Evolutionary conservation across 345 rosid genomes (phyloP).

Genomic region (Citrus inodora): DNA sequence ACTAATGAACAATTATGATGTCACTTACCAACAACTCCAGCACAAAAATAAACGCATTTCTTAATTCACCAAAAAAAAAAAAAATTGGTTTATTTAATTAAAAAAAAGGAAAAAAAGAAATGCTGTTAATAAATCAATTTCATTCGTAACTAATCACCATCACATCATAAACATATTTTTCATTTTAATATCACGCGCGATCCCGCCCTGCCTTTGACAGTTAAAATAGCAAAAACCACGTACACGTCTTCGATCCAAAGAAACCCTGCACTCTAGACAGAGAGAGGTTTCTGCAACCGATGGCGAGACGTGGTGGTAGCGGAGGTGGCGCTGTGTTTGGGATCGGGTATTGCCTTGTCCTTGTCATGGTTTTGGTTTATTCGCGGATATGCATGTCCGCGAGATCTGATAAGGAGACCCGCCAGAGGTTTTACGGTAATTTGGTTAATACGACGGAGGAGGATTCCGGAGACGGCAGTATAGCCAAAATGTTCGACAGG

Average conservation of each 20-base stretch:
- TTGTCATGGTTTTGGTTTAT: conserved; percentile 32
- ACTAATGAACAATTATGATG: not conserved
- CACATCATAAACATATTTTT: not conserved
- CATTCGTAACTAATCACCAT: not conserved
- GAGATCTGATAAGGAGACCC: conserved; percentile 87
- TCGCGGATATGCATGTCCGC: conserved; percentile 25
- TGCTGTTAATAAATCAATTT: not conserved
- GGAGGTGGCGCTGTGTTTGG: conserved; percentile 19
- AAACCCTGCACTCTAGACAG: not conserved
- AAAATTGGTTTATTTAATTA: not conserved
- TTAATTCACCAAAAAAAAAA: not conserved
- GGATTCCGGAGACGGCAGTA: conserved; percentile 63
- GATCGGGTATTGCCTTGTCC: conserved; percentile 30
- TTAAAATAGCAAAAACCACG: not conserved
- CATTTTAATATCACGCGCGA: not conserved
- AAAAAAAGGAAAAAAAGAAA: not conserved
- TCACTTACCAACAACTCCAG: not conserved
- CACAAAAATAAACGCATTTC: not conserved
- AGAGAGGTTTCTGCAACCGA: conserved; percentile 7
- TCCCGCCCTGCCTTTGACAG: not conserved
- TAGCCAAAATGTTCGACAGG: conserved; percentile 91
- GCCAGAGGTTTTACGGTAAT: conserved; percentile 89
- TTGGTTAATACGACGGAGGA: conserved; percentile 68
- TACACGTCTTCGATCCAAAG: not conserved
- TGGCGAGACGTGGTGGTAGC: conserved; percentile 25